These are phyloP conservation scores for Penicillium sp. DNA, from an alignment of 2,329 filamentous ascomycete genomes.

Conservation along the genomic window DNA sequence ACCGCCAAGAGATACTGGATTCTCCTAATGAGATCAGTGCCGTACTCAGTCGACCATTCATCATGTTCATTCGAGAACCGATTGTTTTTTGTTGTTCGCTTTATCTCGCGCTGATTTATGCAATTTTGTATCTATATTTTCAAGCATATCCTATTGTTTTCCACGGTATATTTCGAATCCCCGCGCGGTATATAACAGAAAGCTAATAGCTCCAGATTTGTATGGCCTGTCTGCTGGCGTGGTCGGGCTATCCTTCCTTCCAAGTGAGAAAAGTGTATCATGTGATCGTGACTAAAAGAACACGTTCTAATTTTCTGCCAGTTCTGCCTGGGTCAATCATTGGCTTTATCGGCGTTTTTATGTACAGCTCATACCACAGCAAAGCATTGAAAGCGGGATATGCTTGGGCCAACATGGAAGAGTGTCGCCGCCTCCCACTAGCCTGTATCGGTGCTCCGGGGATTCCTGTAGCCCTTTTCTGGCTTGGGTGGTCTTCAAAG, in stretches of 20 bases:
- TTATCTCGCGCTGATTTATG: background rate
- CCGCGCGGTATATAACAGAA: too few species aligned
- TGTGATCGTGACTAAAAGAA: too few species aligned
- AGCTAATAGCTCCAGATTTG: too few species aligned
- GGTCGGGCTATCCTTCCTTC: conserved; percentile 3
- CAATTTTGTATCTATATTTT: conserved; percentile 10
- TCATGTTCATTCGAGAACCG: background rate
- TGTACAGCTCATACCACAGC: background rate
- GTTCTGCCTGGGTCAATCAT: background rate
- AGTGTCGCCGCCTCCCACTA: conserved; percentile 69
- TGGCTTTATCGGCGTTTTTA: too few species aligned
- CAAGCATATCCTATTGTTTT: conserved; percentile 7
- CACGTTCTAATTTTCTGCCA: background rate
- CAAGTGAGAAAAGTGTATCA: too few species aligned
- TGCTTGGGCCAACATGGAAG: conserved; percentile 5
- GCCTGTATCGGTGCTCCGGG: conserved; percentile 72
- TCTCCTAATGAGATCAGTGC: too few species aligned
- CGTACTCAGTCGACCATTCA: conserved; percentile 1
- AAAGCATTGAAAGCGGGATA: background rate
- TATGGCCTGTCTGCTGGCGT: background rate
- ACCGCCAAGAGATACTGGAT: too few species aligned
- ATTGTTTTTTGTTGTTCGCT: background rate
- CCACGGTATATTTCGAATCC: conserved; percentile 4
- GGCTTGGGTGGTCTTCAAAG: conserved; percentile 40
- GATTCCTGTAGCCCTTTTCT: conserved; percentile 53